Evolutionary conservation across 176 grass and related monocot species (phyloP), one percentile per base, ranked within the genome.

Genomic region (Oryza nivara): DNA sequence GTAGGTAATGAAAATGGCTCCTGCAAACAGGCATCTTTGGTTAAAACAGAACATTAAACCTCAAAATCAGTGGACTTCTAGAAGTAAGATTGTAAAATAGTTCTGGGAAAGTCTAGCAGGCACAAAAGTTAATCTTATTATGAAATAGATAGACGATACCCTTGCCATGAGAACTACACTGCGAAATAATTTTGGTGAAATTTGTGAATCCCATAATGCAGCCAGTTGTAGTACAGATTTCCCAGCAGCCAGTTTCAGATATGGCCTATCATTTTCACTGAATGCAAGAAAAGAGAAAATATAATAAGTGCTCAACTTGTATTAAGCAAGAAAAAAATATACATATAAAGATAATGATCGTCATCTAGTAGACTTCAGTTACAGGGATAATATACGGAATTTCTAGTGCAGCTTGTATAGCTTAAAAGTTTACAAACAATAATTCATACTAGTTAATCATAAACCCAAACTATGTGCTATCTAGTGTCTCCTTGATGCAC

Each of bases 171-270:
- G 88, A 89, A 98, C 85, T 79, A 70, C 77, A 74, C 68, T 77
- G 69, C 85, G 88, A 75, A 98, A 95, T 68, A 90, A 80, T 63
- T 95, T 88, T 74, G 92, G 91, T 70, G 91, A 94, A 80, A 98
- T 90, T 41, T 92, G 86, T 43, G 89, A 83, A 90, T 98, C 92
- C 96, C 96, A 98, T 90, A 79, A 92, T 80, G 87, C 80, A 76
- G 96, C 92, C 68, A 98, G 80, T 44, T 52, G 88, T 74, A 98
- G 90, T 80, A 90, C 77, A 92, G 87, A 98, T 92, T 93, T 98
- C 25, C 69, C 89, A 74, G 91, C 96, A 45, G 84, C 91, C 80
- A 91, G 72, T 92, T 91, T 92, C 65, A 98, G 77, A 76, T 93
- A 83, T 52, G 85, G 84, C 51, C 82, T 86, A 77, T 95, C 96